A percentile compares a stretch with the other conserved stretches of the same genome.
Conservation (phyloP, 2,329 filamentous ascomycete genomes). For the Canariomyces notabilis region DNA sequence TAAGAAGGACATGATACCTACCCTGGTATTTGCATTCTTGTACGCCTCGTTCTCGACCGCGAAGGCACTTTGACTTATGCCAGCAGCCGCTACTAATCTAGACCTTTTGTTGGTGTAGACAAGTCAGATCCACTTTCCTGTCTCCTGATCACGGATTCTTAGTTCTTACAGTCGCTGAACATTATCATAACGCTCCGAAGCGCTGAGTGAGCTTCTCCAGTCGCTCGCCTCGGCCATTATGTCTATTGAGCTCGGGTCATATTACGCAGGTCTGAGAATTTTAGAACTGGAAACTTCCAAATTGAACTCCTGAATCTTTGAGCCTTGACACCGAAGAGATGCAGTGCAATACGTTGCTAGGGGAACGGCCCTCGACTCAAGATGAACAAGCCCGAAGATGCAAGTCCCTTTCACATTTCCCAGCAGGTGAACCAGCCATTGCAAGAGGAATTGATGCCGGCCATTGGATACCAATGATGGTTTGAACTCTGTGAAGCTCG, state of each 20-base stretch:
- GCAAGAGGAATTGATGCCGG: too few species aligned
- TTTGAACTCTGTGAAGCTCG: too few species aligned
- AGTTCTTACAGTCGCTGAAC: conserved; percentile 59
- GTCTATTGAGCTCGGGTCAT: not conserved
- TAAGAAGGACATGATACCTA: conserved; percentile 34
- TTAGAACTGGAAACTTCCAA: too few species aligned
- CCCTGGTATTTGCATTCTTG: conserved; percentile 51
- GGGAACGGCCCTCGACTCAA: not conserved
- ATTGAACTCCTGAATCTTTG: too few species aligned
- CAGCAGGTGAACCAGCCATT: too few species aligned
- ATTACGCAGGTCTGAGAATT: too few species aligned
- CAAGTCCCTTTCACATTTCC: too few species aligned
- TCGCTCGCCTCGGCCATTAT: conserved; percentile 25
- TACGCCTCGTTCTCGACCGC: conserved; percentile 61
- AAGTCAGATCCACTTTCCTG: not conserved
- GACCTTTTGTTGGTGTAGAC: conserved; percentile 13
- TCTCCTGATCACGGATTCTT: not conserved
- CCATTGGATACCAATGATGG: too few species aligned
- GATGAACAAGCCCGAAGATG: too few species aligned
- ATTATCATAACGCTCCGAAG: conserved; percentile 56
- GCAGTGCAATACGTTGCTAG: not conserved
- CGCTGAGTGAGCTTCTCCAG: conserved; percentile 51
- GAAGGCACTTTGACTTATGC: conserved; percentile 47
- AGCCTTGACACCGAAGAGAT: not conserved
- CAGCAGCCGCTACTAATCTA: conserved; percentile 16